phyloP scores from a whole-genome alignment of 2,329 filamentous ascomycete species.

The Fusarium globosum region DNA sequence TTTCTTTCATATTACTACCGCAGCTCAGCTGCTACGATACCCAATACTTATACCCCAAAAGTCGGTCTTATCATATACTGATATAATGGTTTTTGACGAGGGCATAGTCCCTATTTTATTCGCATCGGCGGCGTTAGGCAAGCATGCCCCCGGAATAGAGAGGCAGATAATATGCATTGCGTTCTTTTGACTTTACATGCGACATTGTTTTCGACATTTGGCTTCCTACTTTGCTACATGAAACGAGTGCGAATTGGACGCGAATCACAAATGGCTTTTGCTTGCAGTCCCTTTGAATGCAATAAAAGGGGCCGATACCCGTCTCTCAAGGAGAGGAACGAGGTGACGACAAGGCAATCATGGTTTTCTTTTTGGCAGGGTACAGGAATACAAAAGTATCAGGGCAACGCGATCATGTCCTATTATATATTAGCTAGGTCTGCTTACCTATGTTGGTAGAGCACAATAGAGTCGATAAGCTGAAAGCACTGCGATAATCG shows the following conservation, averaged over 20 bases:
- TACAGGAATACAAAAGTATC: conserved; percentile 2
- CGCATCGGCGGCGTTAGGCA: conserved; percentile 37
- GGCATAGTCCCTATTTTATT: conserved; percentile 14
- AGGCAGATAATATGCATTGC: conserved; percentile 15
- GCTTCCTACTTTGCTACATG: conserved; percentile 8
- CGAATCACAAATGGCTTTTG: background rate
- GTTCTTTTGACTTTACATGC: conserved; percentile 5
- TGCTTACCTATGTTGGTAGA: conserved; percentile 2
- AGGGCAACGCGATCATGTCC: background rate
- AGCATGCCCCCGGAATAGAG: conserved; percentile 18
- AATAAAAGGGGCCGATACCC: background rate
- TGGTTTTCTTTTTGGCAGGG: conserved; percentile 9
- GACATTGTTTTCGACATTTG: conserved; percentile 5
- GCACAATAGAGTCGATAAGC: conserved; percentile 10
- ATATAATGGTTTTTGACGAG: conserved; percentile 13
- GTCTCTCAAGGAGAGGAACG: background rate
- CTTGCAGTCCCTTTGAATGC: background rate
- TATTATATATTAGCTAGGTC: conserved; percentile 13
- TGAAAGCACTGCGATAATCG: background rate
- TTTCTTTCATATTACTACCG: conserved; percentile 17
- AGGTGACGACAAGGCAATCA: background rate
- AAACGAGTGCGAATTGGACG: background rate
- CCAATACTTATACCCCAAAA: conserved; percentile 23
- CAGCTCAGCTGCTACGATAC: conserved; percentile 40
- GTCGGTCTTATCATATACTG: conserved; percentile 1